Evolutionary conservation across 2,329 filamentous ascomycete species (phyloP).

Genomic region (Hymenoscyphus salicellus): DNA sequence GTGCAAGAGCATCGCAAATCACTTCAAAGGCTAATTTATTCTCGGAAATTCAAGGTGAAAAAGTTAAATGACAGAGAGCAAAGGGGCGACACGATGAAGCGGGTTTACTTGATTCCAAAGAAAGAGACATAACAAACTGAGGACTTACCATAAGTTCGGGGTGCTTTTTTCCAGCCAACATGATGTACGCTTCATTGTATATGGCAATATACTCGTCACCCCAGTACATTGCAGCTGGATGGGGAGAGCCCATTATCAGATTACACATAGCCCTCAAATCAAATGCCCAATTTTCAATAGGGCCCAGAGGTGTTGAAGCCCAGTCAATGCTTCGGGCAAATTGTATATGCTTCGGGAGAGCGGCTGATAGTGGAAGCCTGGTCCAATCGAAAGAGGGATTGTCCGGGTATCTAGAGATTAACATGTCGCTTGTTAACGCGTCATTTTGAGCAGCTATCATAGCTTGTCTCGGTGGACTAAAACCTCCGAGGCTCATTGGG

Average conservation of each 20-base stretch:
- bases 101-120: background rate
- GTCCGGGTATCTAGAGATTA: constrained; percentile 19
- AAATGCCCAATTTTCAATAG: constrained; percentile 69
- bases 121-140: background rate
- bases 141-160: constrained; percentile 60
- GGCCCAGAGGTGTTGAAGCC: constrained; percentile 68
- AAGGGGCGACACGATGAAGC: background rate
- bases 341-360: constrained; percentile 66
- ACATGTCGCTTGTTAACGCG: constrained; percentile 15
- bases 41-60: background rate
- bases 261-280: constrained; percentile 78
- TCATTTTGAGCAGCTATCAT: constrained; percentile 21
- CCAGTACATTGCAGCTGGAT: constrained; percentile 78
- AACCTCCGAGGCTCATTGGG: constrained; percentile 9
- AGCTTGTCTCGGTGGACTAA: constrained; percentile 18
- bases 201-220: constrained; percentile 65
- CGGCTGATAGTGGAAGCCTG: constrained; percentile 59
- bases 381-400: constrained; percentile 74
- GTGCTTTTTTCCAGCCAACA: constrained; percentile 73
- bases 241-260: constrained; percentile 74
- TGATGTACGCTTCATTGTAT: constrained; percentile 70
- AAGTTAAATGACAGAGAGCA: background rate
- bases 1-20: background rate
- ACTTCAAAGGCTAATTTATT: background rate
- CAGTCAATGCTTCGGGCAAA: constrained; percentile 72